These are phyloP conservation scores for Hypholoma sublateritium DNA, from an alignment of 768 basidiomycete species.

Conservation along the genomic window DNA sequence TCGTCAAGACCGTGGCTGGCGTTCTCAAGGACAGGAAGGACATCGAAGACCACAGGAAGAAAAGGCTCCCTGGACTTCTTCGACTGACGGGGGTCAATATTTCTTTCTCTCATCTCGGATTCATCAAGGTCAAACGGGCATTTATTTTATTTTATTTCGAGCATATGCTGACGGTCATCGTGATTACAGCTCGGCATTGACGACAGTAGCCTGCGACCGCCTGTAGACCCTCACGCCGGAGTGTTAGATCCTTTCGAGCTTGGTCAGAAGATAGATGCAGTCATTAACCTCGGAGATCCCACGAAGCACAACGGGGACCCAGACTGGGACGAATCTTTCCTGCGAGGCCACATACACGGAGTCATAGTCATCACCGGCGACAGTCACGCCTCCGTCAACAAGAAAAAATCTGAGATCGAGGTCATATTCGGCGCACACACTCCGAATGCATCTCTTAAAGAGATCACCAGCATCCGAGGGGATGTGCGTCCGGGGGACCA, in stretches of 20 bases:
- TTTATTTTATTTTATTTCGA: neutral
- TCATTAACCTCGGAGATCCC: constrained; percentile 36
- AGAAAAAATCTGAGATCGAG: constrained; percentile 33
- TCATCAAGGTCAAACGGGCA: constrained; percentile 31
- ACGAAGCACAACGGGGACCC: constrained; percentile 19
- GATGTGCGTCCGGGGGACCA: constrained; percentile 43
- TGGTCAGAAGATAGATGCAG: constrained; percentile 43
- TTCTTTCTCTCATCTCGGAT: constrained; percentile 50
- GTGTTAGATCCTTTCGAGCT: constrained; percentile 28
- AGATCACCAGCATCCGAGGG: constrained; percentile 36
- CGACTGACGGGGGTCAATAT: constrained; percentile 49
- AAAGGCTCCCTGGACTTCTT: constrained; percentile 30
- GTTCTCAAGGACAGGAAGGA: constrained; percentile 39
- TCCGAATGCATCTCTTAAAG: constrained; percentile 32
- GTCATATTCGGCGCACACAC: constrained; percentile 32
- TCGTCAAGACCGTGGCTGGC: constrained; percentile 46
- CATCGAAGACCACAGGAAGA: constrained; percentile 40
- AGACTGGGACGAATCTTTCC: constrained; percentile 50
- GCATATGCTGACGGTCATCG: neutral
- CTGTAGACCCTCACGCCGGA: constrained; percentile 18
- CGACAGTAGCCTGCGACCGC: constrained; percentile 22
- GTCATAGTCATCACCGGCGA: constrained; percentile 51
- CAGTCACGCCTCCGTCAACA: constrained; percentile 34
- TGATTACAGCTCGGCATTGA: constrained; percentile 37
- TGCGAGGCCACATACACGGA: constrained; percentile 42